Evolutionary conservation across 176 grass and related monocot genomes (phyloP).

Genomic region (Olyra latifolia): DNA sequence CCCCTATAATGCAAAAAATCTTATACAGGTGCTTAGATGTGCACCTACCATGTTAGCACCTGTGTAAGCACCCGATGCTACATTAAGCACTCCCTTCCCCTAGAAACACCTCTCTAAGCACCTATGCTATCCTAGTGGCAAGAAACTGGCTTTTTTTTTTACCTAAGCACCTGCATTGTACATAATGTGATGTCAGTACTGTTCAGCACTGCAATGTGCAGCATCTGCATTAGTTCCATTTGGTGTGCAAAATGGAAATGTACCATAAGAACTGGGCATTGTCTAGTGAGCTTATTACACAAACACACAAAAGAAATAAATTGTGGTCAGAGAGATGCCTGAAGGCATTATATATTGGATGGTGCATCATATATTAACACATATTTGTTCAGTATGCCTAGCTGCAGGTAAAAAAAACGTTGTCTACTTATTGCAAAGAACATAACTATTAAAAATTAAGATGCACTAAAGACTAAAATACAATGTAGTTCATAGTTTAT

Average conservation of each 20-base stretch:
- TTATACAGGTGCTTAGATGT: too few species aligned
- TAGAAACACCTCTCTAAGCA: too few species aligned
- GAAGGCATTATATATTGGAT: neutral
- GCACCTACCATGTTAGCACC: too few species aligned
- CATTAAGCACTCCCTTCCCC: too few species aligned
- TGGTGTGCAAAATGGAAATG: constrained; percentile 4
- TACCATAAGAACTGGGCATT: neutral
- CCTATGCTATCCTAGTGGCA: too few species aligned
- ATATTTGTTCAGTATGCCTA: neutral
- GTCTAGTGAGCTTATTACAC: neutral
- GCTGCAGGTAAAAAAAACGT: neutral
- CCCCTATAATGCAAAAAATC: too few species aligned
- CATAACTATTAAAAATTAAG: neutral
- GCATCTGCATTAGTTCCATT: neutral
- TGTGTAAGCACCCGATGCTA: too few species aligned
- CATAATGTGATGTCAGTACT: too few species aligned
- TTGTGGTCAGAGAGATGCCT: neutral
- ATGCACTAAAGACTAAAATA: neutral
- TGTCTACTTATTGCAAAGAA: neutral
- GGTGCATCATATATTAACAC: neutral
- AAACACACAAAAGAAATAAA: constrained; percentile 6
- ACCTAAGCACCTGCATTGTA: too few species aligned
- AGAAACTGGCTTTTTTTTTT: too few species aligned
- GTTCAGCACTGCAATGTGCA: neutral
- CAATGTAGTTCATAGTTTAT: neutral